Base-by-base conservation (phyloP, 2,329 filamentous ascomycete species). In the Hysterium pulicare region DNA sequence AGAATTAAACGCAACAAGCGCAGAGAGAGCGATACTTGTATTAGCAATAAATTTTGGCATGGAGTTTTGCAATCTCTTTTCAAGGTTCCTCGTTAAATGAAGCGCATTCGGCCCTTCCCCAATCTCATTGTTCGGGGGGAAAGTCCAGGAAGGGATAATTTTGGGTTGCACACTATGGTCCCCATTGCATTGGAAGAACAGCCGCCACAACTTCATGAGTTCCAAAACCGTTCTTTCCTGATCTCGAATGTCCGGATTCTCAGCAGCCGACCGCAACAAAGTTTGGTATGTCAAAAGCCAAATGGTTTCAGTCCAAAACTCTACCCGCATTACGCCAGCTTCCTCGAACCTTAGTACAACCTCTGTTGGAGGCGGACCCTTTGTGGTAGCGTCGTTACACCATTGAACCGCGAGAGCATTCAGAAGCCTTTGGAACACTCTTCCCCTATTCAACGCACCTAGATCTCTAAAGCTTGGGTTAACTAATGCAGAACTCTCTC, bases 181-280 rank as follows among this genome's bases (percentile, higher is more conserved):
- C n/a, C n/a, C n/a, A n/a, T n/a, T n/a, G n/a, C n/a, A n/a, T n/a
- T n/a, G n/a, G 38, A 66, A 64, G 42, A 64, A 59, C 15, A 66
- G 38, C 16, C 51, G 54, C 62, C 62, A 67, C 6, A 66, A 41
- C 3, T 59, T 58, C 8, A 64, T 28, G 2, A 67, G 50, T 47
- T 67, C 63, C 4, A 36, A 32, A 2, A 62, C 42, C 30, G 62
- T 37, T 3, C 44, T 40, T 19, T 57, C 50, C 10, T 59, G 23
- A 23, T 42, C 46, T n/a, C 39, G 24, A 8, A 33, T 30, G 13
- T 41, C 20, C 9, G 44, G 34, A 6, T 26, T 22, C 7, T 23
- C 36, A 10, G 52, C 51, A 16, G 53, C 44, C 5, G 33, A 15
- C 20, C 49, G 44, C 26, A 39, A 33, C 19, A 64, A 49, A 3